Conservation (phyloP, 768 basidiomycete genomes). For the Phanerodontia chrysosporium region DNA sequence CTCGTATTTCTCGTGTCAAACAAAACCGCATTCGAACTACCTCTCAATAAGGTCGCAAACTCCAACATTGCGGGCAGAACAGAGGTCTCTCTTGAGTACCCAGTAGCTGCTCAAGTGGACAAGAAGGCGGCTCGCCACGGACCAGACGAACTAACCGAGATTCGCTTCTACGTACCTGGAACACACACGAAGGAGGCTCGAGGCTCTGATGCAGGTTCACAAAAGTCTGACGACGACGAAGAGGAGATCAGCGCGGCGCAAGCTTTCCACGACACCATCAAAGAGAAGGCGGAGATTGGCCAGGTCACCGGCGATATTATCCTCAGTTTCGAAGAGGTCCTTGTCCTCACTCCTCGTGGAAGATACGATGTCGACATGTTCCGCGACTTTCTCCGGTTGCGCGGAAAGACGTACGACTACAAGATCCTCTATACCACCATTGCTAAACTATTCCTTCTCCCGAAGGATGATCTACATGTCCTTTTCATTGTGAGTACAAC, state of each 20-base stretch:
- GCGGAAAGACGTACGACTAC: slow-evolving; percentile 99
- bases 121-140: slow-evolving; percentile 40
- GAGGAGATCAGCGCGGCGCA: slow-evolving; percentile 91
- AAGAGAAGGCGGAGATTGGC: slow-evolving; percentile 93
- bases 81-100: slow-evolving; percentile 98
- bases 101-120: slow-evolving; percentile 36
- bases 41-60: slow-evolving; percentile 83
- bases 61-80: slow-evolving; percentile 97
- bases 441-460: slow-evolving; percentile 84
- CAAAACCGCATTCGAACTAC: slow-evolving; percentile 86
- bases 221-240: slow-evolving; percentile 65
- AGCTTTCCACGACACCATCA: slow-evolving; percentile 93
- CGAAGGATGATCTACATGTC: slow-evolving; percentile 95
- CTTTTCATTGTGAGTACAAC: slow-evolving; percentile 90
- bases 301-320: slow-evolving; percentile 89
- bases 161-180: slow-evolving; percentile 94
- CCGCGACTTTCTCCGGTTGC: slow-evolving; percentile 85
- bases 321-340: slow-evolving; percentile 90
- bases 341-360: slow-evolving; percentile 93
- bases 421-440: slow-evolving; percentile 91
- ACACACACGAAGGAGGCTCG: slow-evolving; percentile 50
- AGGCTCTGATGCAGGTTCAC: slow-evolving; percentile 70
- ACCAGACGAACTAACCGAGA: slow-evolving; percentile 89
- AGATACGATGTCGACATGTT: slow-evolving; percentile 99
- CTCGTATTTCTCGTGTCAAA: slow-evolving; percentile 88